Evolutionary conservation across 1,284 basidiomycete species (phyloP), one percentile per base, ranked within the genome.

Genomic region (Microbotryum silenes-acaulis): DNA sequence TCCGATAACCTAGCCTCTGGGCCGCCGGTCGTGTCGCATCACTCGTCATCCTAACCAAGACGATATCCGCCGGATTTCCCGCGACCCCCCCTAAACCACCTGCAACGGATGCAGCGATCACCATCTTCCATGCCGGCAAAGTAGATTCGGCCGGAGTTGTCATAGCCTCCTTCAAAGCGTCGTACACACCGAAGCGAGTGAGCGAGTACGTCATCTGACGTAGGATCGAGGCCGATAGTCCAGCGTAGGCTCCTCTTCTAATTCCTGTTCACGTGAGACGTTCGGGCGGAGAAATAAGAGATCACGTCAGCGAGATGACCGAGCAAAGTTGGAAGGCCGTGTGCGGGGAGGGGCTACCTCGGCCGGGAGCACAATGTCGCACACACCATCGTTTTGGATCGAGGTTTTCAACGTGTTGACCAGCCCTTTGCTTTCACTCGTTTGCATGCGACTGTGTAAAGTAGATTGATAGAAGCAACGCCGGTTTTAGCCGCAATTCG

Each of bases 201-300:
- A 93, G 79, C 51, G 88, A 91, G 77, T 93, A 93, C 53, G 86
- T 89, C 90, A 93, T 90, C 77, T 94, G 91, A 44, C 91, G 83
- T 72, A 93, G 77, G 82, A 90, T 86, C 33, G 91, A 93, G 37
- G 90, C 91, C 1, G 86, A 81, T 62, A 93, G 88, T 23, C 91
- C 91, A 71, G 71, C 65, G 56, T 72, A 72, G 48, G 68, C 69
- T 49, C 71, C 71, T 55, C 61, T 57, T 16, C 50, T 54, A n/a
- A 72, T 6, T 14, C 71, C 71, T 71, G 61, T 21, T 6, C 5
- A 12, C 6, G 20, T 12, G 49, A 12, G 23, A 20, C 9, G 55
- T n/a, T 16, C 14, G 29, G 21, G 51, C 27, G 51, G 14, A 46
- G 33, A 31, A 9, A 37, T 4, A 23, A 45, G 25, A 14, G 16